These are phyloP conservation scores for Didymosphaeria variabile DNA, from an alignment of 2,329 filamentous ascomycete species.

Conservation along the genomic window DNA sequence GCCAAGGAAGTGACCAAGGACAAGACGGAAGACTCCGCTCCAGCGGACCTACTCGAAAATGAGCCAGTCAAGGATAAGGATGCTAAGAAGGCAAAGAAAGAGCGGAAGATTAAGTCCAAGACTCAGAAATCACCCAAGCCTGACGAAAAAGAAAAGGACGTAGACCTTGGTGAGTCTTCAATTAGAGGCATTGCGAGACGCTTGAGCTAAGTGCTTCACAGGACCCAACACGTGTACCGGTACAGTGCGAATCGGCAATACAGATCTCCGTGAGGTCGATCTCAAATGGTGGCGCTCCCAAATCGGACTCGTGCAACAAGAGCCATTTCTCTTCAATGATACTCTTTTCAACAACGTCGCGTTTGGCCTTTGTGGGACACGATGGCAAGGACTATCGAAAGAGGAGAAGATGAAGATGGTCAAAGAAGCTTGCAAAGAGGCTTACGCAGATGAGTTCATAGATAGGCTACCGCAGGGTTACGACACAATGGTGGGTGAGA, in stretches of 20 bases:
- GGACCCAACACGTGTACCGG: slow-evolving; percentile 46
- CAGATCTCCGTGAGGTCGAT: slow-evolving; percentile 42
- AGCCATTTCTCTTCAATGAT: slow-evolving; percentile 53
- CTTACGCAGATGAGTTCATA: slow-evolving; percentile 52
- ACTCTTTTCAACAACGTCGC: slow-evolving; percentile 52
- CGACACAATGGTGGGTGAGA: slow-evolving; percentile 77
- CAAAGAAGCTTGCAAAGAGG: slow-evolving; percentile 49
- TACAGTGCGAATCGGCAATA: slow-evolving; percentile 37
- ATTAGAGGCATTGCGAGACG: background rate
- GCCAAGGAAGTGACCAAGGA: slow-evolving; percentile 19
- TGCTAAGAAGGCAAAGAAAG: slow-evolving; percentile 16
- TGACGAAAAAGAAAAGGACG: slow-evolving; percentile 13
- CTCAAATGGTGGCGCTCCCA: slow-evolving; percentile 57
- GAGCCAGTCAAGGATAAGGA: slow-evolving; percentile 17
- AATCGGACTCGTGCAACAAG: slow-evolving; percentile 55
- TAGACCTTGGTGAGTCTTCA: slow-evolving; percentile 11
- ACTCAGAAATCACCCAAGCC: slow-evolving; percentile 12
- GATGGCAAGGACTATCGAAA: slow-evolving; percentile 62
- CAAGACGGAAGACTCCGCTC: slow-evolving; percentile 11
- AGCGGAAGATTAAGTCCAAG: slow-evolving; percentile 4
- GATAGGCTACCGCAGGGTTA: slow-evolving; percentile 65
- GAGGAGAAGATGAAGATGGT: slow-evolving; percentile 67
- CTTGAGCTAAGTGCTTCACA: background rate
- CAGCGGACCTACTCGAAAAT: slow-evolving; percentile 6
- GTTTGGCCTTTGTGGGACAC: slow-evolving; percentile 49